Evolutionary conservation across 2,329 filamentous ascomycete genomes (phyloP).

Genomic region (Fusarium floridanum): DNA sequence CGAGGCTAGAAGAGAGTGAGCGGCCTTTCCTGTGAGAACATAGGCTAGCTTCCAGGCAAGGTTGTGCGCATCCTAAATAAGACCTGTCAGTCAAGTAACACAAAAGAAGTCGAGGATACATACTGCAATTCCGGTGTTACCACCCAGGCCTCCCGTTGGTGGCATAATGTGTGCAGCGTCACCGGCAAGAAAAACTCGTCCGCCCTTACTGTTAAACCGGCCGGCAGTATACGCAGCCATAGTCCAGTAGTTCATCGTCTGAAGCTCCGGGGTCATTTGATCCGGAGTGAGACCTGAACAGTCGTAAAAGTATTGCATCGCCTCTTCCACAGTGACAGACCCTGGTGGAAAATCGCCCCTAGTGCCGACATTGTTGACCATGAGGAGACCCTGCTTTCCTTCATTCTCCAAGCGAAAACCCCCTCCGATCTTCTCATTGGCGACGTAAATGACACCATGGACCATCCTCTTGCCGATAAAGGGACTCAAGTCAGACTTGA

Average conservation of each 20-base stretch:
- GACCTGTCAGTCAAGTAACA: background rate
- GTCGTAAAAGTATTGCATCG: background rate
- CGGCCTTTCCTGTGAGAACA: background rate
- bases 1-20: background rate
- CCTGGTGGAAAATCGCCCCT: background rate
- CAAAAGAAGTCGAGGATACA: background rate
- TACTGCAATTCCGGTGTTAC: background rate
- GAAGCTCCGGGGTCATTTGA: background rate
- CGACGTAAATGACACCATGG: background rate
- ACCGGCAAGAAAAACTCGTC: slow-evolving; percentile 4
- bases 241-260: background rate
- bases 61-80: background rate
- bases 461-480: background rate
- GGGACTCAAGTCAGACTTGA: background rate
- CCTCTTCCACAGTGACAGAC: background rate
- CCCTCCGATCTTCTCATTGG: background rate
- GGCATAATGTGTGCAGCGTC: slow-evolving; percentile 6
- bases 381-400: background rate
- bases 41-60: background rate
- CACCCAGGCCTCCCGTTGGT: background rate
- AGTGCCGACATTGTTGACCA: background rate
- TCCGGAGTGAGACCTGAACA: background rate
- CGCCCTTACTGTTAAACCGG: background rate
- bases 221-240: background rate
- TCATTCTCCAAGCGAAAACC: background rate